Evolutionary conservation across 768 basidiomycete genomes (phyloP), one percentile per base, ranked within the genome.

Genomic region (Serendipita sp.): DNA sequence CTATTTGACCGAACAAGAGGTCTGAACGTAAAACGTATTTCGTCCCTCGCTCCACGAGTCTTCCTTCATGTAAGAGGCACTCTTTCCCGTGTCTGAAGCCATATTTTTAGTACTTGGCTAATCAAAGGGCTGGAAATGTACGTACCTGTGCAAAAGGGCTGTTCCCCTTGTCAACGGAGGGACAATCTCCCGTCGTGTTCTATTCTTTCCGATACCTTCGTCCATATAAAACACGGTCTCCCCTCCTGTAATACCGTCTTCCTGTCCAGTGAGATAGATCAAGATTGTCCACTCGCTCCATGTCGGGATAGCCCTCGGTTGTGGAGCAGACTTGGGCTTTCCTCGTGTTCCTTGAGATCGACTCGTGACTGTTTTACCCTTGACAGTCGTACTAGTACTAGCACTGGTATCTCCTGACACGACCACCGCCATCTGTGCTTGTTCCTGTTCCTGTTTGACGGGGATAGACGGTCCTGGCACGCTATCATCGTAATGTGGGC

Each of bases 1-100:
- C 30, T 32, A 51, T 51, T 35, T 37, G 24, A 10, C 56, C 28
- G 35, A 87, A 88, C 85, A 86, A 86, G 56, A 88, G 72, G 70
- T 88, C 86, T 0, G 85, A 84, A 15, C 86, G 79, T 54, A 89
- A 75, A 35, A 89, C 80, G 70, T 88, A 89, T 78, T 89, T 90
- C 0, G 76, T 80, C 5, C 87, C 75, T 54, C 81, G 70, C 73
- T 79, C 56, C 5, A 89, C 86, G 13, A 75, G 72, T 2, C 84
- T 83, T 13, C 86, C 86, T 75, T 88, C 85, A 68, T 88, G 86
- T 38, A 86, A 73, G 75, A 88, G 74, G 71, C 86, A 88, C 68
- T 86, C 83, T 58, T 81, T 78, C 0, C 88, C 88, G 67, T 90
- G 88, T 18, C 86, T 85, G 38, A 68, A 11, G 32, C 28, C 65